phyloP scores from a whole-genome alignment of 495 filamentous ascomycete species.

The Aspergillus cavernicola region DNA sequence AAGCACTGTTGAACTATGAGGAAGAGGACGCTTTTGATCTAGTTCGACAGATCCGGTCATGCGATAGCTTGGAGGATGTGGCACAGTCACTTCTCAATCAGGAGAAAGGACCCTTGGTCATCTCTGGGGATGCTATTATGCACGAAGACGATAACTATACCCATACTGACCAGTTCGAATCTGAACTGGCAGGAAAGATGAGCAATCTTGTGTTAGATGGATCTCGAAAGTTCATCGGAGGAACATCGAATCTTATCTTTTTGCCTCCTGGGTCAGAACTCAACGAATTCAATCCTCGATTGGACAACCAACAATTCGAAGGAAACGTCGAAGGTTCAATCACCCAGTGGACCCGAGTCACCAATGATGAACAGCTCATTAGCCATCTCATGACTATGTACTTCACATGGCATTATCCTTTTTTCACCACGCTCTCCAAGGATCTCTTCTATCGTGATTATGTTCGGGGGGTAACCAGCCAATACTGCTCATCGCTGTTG shows the following conservation, averaged over 20 bases:
- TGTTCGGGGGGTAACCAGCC: constrained; percentile 55
- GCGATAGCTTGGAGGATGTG: constrained; percentile 86
- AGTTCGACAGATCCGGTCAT: constrained; percentile 82
- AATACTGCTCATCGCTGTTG: constrained; percentile 82
- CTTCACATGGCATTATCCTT: constrained; percentile 97
- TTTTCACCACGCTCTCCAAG: constrained; percentile 91
- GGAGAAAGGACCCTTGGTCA: constrained; percentile 37
- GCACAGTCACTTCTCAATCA: constrained; percentile 72
- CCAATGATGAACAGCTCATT: constrained; percentile 71
- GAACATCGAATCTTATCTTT: constrained; percentile 91
- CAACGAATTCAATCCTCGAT: constrained; percentile 39
- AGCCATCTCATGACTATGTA: constrained; percentile 94
- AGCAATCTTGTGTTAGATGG: constrained; percentile 89
- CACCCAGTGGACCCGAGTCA: constrained; percentile 84
- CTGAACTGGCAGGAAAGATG: constrained; percentile 87
- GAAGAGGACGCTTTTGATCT: constrained; percentile 78
- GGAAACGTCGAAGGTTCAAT: constrained; percentile 43
- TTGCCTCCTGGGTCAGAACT: constrained; percentile 54
- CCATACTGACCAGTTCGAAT: constrained; percentile 65
- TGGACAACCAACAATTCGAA: constrained; percentile 17
- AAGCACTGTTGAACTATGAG: constrained; percentile 84
- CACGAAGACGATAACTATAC: constrained; percentile 25
- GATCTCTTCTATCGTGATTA: constrained; percentile 87
- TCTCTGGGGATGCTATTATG: constrained; percentile 10
- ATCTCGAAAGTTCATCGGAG: constrained; percentile 86